Evolutionary conservation across 164 flowering plant genomes (phyloP), one percentile per base, ranked within the genome.

Genomic region (Tetracentron sinense): DNA sequence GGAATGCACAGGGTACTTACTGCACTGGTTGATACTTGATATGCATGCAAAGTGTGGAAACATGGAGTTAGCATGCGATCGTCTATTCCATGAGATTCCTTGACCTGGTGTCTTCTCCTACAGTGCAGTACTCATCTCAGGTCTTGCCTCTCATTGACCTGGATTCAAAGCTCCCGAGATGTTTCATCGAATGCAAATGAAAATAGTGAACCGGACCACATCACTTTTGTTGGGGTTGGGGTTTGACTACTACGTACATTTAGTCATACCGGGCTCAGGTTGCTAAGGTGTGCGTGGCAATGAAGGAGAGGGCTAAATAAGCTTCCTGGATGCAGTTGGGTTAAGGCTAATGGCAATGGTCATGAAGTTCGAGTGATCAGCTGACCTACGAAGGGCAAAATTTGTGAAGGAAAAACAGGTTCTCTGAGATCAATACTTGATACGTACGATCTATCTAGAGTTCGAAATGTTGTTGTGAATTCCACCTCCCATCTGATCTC

Each of bases 1-100:
- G 63, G 56, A 78, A 78, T 57, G 66, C 61, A 19, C 61, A 47
- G 29, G n/a, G 75, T 78, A 21, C 74, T 78, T 19, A 78, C 81
- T 42, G 70, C 81, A n/a, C 54, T 78, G 30, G 68, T 73, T 31
- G 77, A 75, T 54, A 75, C 75, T 73, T 31, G 77, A 75, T 54
- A 75, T 78, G 78, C 72, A 75, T 15, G 78, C 73, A 5, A 78
- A 78, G 58, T 78, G 81, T 60, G 79, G 81, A 11, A 75, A 78
- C 61, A 38, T 78, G 61, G 79, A 78, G 42, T 65, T 67, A 60
- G 79, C 81, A 6, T 73, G 73, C n/a, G n/a, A n/a, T 22, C 62
- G 30, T 5, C 42, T 72, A 38, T 78, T 78, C 21, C 29, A 62
- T 25, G 75, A 68, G 66, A 73, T 78, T n/a, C 66, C 71, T 55